Evolutionary conservation across 768 basidiomycete genomes (phyloP), one percentile per base, ranked within the genome.

Genomic region (Trametopsis cervina): DNA sequence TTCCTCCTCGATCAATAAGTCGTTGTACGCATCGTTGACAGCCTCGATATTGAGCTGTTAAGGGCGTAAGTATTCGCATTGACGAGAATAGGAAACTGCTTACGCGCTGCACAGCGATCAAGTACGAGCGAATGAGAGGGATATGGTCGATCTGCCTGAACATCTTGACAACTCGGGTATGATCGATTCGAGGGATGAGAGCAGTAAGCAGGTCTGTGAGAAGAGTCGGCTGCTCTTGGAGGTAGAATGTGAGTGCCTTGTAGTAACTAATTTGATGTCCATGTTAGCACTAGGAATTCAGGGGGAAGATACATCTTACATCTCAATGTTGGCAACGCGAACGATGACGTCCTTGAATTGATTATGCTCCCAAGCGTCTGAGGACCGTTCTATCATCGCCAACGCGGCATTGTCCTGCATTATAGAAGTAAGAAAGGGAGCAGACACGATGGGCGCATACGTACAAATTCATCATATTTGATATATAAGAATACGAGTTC

Each of bases 311-410:
- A 10, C 23, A 21, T 57, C 81, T 51, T 65, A 89, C 89, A 99
- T 97, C 70, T 99, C 96, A 53, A 98, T 80, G 60, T 99, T 99
- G 41, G 96, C 95, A 18, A 88, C 94, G 51, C 94, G 89, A 61
- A 97, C 89, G 47, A 96, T 78, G 49, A 96, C 85, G 57, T 98
- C 96, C 76, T 98, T 98, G 83, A 99, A 99, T 66, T 97, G 95
- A 60, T 91, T 94, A 71, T 99, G 96, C 49, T 99, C 96, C 94
- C 94, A 99, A 42, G 93, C 92, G 66, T 96, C 92, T n/a, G 90
- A 80, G 1, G 96, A 89, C 17, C 94, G 85, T 65, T 99, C 96
- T 64, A 98, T 97, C 94, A 98, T 99, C 3, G 93, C 91, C 56
- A 98, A 74, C 29, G 95, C 90, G 25, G 96, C 95, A 60, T 99